These are phyloP conservation scores for Fusarium sp. DNA, from an alignment of 2,329 filamentous ascomycete genomes.

Conservation along the genomic window DNA sequence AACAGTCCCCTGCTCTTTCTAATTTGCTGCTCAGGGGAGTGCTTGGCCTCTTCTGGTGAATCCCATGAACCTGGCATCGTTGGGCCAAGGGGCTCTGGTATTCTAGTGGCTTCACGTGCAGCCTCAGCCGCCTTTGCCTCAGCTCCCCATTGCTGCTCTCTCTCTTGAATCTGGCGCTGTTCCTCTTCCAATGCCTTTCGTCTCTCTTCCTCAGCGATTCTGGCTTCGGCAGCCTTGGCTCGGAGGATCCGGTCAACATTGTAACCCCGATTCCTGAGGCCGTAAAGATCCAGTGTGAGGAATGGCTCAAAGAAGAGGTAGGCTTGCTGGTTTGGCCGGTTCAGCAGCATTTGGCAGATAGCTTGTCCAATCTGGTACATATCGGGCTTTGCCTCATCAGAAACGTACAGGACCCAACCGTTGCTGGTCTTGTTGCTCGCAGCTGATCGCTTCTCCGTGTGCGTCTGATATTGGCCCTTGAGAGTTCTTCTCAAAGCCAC, in stretches of 20 bases:
- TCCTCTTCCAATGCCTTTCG: conserved; percentile 81
- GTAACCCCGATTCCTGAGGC: conserved; percentile 88
- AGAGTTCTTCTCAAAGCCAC: conserved; percentile 84
- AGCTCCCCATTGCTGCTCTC: conserved; percentile 59
- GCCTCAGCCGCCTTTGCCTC: conserved; percentile 57
- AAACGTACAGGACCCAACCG: conserved; percentile 80
- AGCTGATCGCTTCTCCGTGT: conserved; percentile 81
- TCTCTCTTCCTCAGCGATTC: conserved; percentile 86
- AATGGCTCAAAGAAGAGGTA: conserved; percentile 93
- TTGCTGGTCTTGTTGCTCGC: conserved; percentile 69
- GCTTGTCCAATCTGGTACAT: conserved; percentile 94
- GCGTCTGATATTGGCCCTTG: conserved; percentile 75
- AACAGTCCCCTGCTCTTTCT: conserved; percentile 71
- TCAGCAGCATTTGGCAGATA: conserved; percentile 83
- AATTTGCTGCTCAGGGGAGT: conserved; percentile 51
- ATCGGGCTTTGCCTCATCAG: conserved; percentile 76
- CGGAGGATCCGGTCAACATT: conserved; percentile 96
- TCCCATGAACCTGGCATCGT: conserved; percentile 83
- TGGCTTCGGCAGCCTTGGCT: conserved; percentile 87
- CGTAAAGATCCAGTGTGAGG: conserved; percentile 84
- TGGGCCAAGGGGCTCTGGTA: conserved; percentile 57
- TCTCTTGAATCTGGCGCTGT: conserved; percentile 73
- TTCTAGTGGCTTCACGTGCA: conserved; percentile 56
- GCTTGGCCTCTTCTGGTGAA: conserved; percentile 67
- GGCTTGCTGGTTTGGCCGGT: conserved; percentile 87